phyloP scores from a whole-genome alignment of 257 asterid species.

The Verbascum thapsus region DNA sequence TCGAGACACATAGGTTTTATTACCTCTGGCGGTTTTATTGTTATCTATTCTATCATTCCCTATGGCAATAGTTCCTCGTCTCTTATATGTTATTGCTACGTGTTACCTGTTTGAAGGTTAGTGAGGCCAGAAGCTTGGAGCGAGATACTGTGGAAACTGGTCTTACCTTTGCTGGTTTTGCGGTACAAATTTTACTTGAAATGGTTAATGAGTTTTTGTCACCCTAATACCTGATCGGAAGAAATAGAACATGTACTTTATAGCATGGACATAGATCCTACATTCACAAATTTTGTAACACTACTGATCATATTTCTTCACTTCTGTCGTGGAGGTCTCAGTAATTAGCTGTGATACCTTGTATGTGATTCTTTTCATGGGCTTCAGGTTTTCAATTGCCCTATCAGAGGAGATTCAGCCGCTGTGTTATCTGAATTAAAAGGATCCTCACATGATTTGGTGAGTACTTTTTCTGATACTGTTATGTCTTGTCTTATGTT shows the following conservation, averaged over 20 bases:
- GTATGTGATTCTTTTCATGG: constrained; percentile 28
- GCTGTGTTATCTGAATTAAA: constrained; percentile 75
- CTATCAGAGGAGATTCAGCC: constrained; percentile 93
- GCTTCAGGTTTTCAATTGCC: constrained; percentile 91
- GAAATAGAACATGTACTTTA: constrained; percentile 9
- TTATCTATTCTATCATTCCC: background rate
- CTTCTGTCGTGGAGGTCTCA: constrained; percentile 12
- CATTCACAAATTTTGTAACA: background rate
- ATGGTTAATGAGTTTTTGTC: constrained; percentile 12
- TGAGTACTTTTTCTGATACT: constrained; percentile 43
- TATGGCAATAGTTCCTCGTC: background rate
- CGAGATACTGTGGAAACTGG: constrained; percentile 80
- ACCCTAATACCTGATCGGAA: background rate
- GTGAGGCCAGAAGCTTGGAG: constrained; percentile 93
- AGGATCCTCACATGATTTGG: constrained; percentile 94
- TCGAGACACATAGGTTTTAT: constrained; percentile 2
- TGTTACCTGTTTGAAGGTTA: constrained; percentile 62
- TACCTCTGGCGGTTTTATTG: constrained; percentile 3
- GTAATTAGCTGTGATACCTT: constrained; percentile 6
- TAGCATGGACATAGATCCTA: background rate
- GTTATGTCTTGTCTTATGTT: constrained; percentile 19
- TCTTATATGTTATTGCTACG: constrained; percentile 27
- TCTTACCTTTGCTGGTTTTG: constrained; percentile 94
- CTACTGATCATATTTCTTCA: background rate
- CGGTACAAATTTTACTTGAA: constrained; percentile 52